Evolutionary conservation across 257 asterid species (phyloP).

Genomic region (Cynanchum wilfordii): DNA sequence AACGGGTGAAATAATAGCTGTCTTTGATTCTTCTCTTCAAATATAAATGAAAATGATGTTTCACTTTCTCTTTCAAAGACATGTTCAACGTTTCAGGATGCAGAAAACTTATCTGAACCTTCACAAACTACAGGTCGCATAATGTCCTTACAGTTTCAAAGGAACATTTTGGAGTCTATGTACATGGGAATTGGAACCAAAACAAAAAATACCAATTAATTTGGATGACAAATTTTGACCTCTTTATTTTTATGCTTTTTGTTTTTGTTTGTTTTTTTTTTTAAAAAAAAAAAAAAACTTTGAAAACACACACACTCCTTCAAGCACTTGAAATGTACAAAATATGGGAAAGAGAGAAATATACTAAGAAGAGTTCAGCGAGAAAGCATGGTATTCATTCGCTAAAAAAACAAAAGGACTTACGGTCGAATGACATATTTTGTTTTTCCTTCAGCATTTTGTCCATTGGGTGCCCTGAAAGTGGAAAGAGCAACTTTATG

Average conservation of each 20-base stretch:
- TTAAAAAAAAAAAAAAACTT: too few relatives aligned
- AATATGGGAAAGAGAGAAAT: neutral
- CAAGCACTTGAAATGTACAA: neutral
- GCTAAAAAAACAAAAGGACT: constrained; percentile 27
- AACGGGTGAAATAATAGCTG: neutral
- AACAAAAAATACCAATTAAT: neutral
- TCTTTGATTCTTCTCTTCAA: neutral
- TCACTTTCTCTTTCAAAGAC: neutral
- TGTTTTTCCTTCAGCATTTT: constrained; percentile 82
- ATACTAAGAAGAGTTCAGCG: neutral
- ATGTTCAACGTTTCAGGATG: neutral
- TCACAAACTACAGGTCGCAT: neutral
- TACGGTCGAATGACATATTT: constrained; percentile 93
- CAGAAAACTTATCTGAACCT: neutral
- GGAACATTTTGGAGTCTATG: neutral
- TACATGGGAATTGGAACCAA: neutral
- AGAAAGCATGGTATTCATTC: neutral
- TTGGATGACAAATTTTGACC: neutral
- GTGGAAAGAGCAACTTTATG: neutral
- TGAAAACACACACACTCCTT: neutral
- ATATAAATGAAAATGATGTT: neutral
- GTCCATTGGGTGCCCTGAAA: constrained; percentile 76
- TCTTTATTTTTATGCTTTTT: too few relatives aligned
- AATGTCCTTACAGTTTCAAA: neutral
- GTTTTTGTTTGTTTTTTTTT: too few relatives aligned